These are phyloP conservation scores for Grosmannia serpens DNA, from an alignment of 2,329 filamentous ascomycete species.

Conservation along the genomic window DNA sequence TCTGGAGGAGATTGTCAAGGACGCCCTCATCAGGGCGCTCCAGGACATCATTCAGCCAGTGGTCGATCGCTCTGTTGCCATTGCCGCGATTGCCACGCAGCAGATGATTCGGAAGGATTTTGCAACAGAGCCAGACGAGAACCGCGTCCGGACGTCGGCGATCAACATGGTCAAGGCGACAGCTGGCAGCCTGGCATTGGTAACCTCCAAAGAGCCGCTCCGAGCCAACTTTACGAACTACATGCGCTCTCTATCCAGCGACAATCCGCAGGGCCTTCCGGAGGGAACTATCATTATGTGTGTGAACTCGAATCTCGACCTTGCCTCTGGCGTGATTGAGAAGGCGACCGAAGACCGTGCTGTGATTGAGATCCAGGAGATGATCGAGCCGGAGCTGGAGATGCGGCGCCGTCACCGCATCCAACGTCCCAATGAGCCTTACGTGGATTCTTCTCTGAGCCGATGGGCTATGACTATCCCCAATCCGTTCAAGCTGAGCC, in stretches of 20 bases:
- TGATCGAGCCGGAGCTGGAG: slow-evolving; percentile 73
- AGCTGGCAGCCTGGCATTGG: slow-evolving; percentile 83
- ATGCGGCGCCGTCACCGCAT: slow-evolving; percentile 64
- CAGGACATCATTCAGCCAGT: slow-evolving; percentile 96
- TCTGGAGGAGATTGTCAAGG: slow-evolving; percentile 66
- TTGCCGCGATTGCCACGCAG: slow-evolving; percentile 90
- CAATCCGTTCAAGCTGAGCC: slow-evolving; percentile 79
- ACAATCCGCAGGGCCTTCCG: slow-evolving; percentile 70
- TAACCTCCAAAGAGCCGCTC: slow-evolving; percentile 96
- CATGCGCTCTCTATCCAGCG: slow-evolving; percentile 58
- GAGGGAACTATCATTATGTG: slow-evolving; percentile 97
- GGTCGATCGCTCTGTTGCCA: slow-evolving; percentile 93
- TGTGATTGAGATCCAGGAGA: slow-evolving; percentile 86
- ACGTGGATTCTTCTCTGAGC: slow-evolving; percentile 70
- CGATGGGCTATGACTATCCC: slow-evolving; percentile 92
- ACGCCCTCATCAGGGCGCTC: slow-evolving; percentile 78
- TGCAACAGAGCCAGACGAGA: slow-evolving; percentile 81
- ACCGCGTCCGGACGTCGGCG: slow-evolving; percentile 72
- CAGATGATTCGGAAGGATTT: slow-evolving; percentile 97
- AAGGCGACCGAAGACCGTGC: slow-evolving; percentile 91
- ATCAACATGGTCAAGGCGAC: slow-evolving; percentile 92
- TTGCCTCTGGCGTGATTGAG: slow-evolving; percentile 88
- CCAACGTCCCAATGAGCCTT: slow-evolving; percentile 69
- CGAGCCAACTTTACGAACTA: slow-evolving; percentile 97
- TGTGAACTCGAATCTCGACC: slow-evolving; percentile 92